phyloP scores from a whole-genome alignment of 208 protist species.

The Leishmania lainsoni region DNA sequence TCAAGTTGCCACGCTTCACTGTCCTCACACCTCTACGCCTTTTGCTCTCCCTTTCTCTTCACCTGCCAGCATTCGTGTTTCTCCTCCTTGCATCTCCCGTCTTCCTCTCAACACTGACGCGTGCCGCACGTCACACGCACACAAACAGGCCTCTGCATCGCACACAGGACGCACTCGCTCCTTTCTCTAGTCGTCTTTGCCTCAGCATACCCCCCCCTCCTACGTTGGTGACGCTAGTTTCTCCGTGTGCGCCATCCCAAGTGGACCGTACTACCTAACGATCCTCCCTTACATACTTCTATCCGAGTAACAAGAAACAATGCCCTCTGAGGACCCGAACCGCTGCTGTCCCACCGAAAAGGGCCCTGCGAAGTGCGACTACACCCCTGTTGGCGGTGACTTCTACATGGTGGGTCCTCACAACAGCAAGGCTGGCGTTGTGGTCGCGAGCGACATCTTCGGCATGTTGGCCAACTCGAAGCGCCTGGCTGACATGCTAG shows the following conservation, averaged over 20 bases:
- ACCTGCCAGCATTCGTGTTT: neutral
- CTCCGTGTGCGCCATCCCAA: neutral
- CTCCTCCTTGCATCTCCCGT: neutral
- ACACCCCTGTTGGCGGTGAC: constrained; percentile 32
- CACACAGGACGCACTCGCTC: neutral
- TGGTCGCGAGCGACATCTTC: constrained; percentile 64
- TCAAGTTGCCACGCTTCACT: neutral
- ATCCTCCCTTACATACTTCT: neutral
- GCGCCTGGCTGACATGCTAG: constrained; percentile 47
- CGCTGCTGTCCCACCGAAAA: constrained; percentile 59
- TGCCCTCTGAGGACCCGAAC: constrained; percentile 14
- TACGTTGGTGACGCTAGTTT: too few relatives aligned
- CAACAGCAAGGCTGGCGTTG: constrained; percentile 44
- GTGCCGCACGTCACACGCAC: neutral
- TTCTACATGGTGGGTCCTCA: constrained; percentile 50
- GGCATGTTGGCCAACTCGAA: constrained; percentile 53
- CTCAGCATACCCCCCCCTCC: neutral
- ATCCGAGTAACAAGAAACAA: neutral
- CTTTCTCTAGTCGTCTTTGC: neutral
- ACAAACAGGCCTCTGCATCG: neutral
- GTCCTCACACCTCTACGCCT: neutral
- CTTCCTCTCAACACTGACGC: neutral
- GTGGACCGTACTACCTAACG: neutral
- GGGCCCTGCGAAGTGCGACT: constrained; percentile 14
- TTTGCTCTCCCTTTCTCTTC: neutral